Evolutionary conservation across 345 rosid genomes (phyloP).

Genomic region (Diplotaxis tenuifolia): DNA sequence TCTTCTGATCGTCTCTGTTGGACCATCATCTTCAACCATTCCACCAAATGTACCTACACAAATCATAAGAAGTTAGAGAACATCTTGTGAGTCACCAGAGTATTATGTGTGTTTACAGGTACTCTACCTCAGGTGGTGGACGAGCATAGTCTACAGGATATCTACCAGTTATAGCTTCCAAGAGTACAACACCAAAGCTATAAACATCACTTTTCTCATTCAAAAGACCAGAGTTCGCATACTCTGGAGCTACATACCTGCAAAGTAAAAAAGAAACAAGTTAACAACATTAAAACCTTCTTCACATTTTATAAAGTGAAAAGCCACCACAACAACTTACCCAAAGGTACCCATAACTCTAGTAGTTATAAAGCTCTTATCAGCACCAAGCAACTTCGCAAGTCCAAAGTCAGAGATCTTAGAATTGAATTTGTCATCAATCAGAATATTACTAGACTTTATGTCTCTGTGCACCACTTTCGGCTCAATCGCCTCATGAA

Average conservation of each 20-base stretch:
- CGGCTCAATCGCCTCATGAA: slow-evolving; percentile 99
- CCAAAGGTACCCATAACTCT: slow-evolving; percentile 99
- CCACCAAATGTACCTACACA: slow-evolving; percentile 88
- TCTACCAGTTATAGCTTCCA: slow-evolving; percentile 93
- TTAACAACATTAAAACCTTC: neutral
- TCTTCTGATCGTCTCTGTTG: slow-evolving; percentile 90
- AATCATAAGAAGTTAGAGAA: neutral
- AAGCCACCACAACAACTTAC: slow-evolving; percentile 35
- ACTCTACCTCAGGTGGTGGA: slow-evolving; percentile 70
- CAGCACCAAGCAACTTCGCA: slow-evolving; percentile 95
- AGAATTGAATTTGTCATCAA: slow-evolving; percentile 88
- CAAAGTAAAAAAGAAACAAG: neutral
- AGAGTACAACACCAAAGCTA: slow-evolving; percentile 89
- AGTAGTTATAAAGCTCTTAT: slow-evolving; percentile 93
- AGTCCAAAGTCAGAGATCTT: slow-evolving; percentile 97
- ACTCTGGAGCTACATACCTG: slow-evolving; percentile 99
- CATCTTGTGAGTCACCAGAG: neutral
- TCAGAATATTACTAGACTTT: slow-evolving; percentile 91
- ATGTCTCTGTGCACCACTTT: slow-evolving; percentile 99
- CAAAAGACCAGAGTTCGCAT: slow-evolving; percentile 93
- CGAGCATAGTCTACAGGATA: slow-evolving; percentile 98
- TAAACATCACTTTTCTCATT: slow-evolving; percentile 99
- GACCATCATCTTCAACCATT: slow-evolving; percentile 99
- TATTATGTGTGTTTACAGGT: neutral
- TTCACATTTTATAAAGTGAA: neutral